Evolutionary conservation across 169 alveolate genomes (phyloP), one percentile per base, ranked within the genome.

Genomic region (Plasmodium inui): DNA sequence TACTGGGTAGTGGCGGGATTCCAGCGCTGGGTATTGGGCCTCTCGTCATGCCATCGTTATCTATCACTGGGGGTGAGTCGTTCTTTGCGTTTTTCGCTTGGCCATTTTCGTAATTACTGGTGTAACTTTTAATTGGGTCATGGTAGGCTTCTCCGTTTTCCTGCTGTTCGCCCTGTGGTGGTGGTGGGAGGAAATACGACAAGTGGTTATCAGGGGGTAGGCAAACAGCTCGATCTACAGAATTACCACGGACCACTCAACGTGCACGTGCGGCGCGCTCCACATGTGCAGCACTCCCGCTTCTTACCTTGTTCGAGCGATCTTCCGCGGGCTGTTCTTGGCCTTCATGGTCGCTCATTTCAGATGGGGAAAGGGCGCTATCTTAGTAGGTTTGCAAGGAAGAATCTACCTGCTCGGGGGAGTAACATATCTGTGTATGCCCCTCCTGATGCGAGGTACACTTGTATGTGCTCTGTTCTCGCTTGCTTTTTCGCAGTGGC

Each of bases 301-400:
- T 72, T 3, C 84, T 78, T 83, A 83, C 92, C 28, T 39, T 71
- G 44, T 53, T 86, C 76, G 50, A 26, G 72, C 67, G 57, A 86
- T 86, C 93, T 72, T 84, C 92, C 57, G 86, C 32, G 67, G 81
- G 41, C 22, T 86, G 81, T 34, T 86, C 92, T 71, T 14, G n/a
- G n/a, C 81, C 74, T 55, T n/a, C 86, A 86, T 86, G 76, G 39
- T 86, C 44, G 44, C 72, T 70, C 93, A 86, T 86, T 61, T 73
- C 81, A 86, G 70, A 53, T n/a, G 34, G 82, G 50, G 32, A n/a
- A 86, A 19, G 70, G 17, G 41, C 61, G 61, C 61, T 14, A 50
- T 50, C 22, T 50, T 19, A 14, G 22, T 50, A 50, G 3, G 61
- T 50, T 50, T 50, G 17, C n/a, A 6, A 50, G 3, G 61, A 12